Base-by-base conservation (phyloP, 2,329 filamentous ascomycete genomes). In the Xylariaceae sp. region DNA sequence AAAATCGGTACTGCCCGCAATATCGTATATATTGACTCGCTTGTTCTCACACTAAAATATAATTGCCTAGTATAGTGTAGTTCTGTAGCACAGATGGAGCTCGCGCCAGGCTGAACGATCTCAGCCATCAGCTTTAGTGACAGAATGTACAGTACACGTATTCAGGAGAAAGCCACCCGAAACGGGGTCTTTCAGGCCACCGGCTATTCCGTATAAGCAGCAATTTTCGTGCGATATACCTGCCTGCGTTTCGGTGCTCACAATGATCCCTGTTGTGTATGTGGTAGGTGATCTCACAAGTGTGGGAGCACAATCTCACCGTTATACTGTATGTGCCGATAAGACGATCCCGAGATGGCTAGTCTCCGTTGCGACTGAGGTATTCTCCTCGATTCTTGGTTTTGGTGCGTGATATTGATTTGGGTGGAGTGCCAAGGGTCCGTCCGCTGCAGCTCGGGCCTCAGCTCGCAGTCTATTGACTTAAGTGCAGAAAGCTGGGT, bases 391-490 rank as follows among this genome's bases (percentile, higher is more conserved):
- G 27, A 42, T 45, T 21, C n/a, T 44, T 33, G 26, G 39, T 26
- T 32, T 35, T 35, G 35, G 41, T 43, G 37, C 10, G 33, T 30
- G 20, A 5, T 32, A 6, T 18, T 21, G 26, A n/a, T n/a, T 46
- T 40, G 44, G 50, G 16, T 29, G 42, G 15, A 46, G 36, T 45
- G 49, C 32, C 21, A 39, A n/a, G n/a, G n/a, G n/a, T n/a, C n/a
- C n/a, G n/a, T n/a, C n/a, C n/a, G n/a, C n/a, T n/a, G n/a, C 36
- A 39, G 36, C 16, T 13, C 10, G 7, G 33, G 26, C 45, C 26
- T 57, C 55, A 57, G 55, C 51, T 48, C 42, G n/a, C 27, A 36
- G 16, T 43, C 41, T 54, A 54, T 54, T 50, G 50, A 50, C 21
- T 30, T 9, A 33, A 10, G 18, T 46, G 42, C 46, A 57, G 55